Base-by-base conservation (phyloP, 192 early-diverging fungal species). In the Irineochytrium annulatum region DNA sequence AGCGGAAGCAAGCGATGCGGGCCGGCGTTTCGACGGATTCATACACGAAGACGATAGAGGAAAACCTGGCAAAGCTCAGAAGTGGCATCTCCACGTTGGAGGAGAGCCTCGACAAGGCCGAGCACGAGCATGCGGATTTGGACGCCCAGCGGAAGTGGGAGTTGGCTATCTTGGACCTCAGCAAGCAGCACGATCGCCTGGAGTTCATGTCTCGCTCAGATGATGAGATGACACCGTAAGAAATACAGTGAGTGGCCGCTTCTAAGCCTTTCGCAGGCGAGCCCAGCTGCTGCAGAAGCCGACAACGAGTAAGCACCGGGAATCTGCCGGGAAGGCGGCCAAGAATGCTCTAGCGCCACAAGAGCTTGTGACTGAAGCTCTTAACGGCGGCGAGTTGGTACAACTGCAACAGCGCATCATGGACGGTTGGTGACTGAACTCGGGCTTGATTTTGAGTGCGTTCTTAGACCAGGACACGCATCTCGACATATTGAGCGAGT, bases 401-500 rank as follows among this genome's bases (percentile, higher is more conserved):
- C 82, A 82, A 31, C 61, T 86, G 2, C 87, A 89, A 37, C 76
- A 82, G 60, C 73, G 81, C 34, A 79, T 86, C 20, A 80, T 89
- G 58, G 75, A 81, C 28, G 82, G 86, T 88, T 62, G 20, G 60
- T 57, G 32, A 22, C 17, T 6, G 32, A 16, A 29, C 54, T 43
- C 35, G 14, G 55, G 4, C 14, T 70, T 57, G 35, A 62, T 3
- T 58, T 34, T 28, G 17, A 55, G 16, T 3, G 20, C 43, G 34
- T 46, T 33, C 20, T 27, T 69, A 88, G 87, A 88, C 56, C 89
- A 91, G 70, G 89, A 91, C 70, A 59, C 76, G n/a, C 83, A 86
- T 53, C 59, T 91, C 37, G 89, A 91, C 70, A 71, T 72, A 43
- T 68, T 91, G 11, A 70, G 71, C 30, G 65, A 65, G 5, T 77